Evolutionary conservation across 108 stramenopile species (phyloP), one percentile per base, ranked within the genome.

Genomic region (Stephanodiscus triporus): DNA sequence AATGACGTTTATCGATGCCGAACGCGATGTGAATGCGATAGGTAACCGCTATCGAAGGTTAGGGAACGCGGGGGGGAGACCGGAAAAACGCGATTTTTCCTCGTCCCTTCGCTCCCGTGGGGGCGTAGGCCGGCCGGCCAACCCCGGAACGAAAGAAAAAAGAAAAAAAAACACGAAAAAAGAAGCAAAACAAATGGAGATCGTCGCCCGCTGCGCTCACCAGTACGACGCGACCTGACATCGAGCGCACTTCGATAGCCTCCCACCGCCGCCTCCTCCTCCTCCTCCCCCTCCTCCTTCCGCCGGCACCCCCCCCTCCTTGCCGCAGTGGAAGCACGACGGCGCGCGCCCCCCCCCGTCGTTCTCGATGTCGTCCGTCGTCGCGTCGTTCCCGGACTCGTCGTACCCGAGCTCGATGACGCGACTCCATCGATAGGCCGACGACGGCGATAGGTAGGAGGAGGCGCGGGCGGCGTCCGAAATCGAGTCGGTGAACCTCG

Each of bases 211-310:
- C n/a, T n/a, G n/a, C n/a, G n/a, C 65, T 60, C 34, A 75, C 74
- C 92, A 93, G 70, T 93, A 93, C 0, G 82, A 59, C 3, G 92
- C 92, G 10, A 91, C 88, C 30, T 80, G 68, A 72, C 92, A 93
- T 54, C 84, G 81, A 16, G 80, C 24, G 75, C 92, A 93, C 22
- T 61, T 34, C 9, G 60, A 40, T 2, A 8, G n/a, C 32, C 60
- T 20, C 71, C 43, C 19, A n/a, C n/a, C n/a, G n/a, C n/a, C n/a
- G n/a, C 50, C 45, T 13, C 43, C 45, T 60, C 53, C 6, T 10
- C 43, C 10, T 45, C 43, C 10, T 45, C 11, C 10, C 49, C 2
- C 9, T 17, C 49, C 49, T 4, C n/a, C n/a, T n/a, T 45, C 13
- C 43, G 43, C 13, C 13, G 8, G 68, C 68, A 38, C 56, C n/a